A percentile compares a stretch with the other conserved stretches of the same genome.
Conservation (phyloP, 225 moss, liverwort and hornwort species). For the Marchantia polymorpha region DNA sequence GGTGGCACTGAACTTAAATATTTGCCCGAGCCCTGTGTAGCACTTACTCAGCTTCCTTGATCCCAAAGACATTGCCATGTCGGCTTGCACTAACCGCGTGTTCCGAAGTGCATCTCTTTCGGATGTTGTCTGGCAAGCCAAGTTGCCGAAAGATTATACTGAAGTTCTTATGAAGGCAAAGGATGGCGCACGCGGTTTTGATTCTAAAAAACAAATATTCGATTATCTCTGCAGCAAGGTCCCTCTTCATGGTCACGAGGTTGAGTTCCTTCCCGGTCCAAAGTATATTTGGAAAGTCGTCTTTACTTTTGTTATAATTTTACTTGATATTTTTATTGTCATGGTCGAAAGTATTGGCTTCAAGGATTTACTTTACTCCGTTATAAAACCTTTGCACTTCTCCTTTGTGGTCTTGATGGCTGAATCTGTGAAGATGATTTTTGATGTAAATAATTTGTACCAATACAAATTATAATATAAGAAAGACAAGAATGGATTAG, state of each 20-base stretch:
- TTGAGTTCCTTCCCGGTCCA: neutral
- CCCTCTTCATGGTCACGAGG: slow-evolving; percentile 22
- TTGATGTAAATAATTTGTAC: too few relatives aligned
- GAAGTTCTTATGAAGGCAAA: slow-evolving; percentile 15
- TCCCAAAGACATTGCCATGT: slow-evolving; percentile 17
- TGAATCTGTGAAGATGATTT: too few relatives aligned
- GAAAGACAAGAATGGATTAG: too few relatives aligned
- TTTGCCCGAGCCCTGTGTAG: slow-evolving; percentile 22
- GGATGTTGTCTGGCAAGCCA: slow-evolving; percentile 24
- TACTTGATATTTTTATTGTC: too few relatives aligned
- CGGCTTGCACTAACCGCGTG: slow-evolving; percentile 14
- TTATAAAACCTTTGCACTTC: too few relatives aligned
- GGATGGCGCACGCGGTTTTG: neutral
- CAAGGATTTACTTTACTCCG: too few relatives aligned
- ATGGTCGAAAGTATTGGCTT: too few relatives aligned
- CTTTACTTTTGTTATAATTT: too few relatives aligned
- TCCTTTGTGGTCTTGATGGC: too few relatives aligned
- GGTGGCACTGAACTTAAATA: neutral
- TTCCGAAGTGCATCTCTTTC: slow-evolving; percentile 21
- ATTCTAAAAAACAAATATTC: slow-evolving; percentile 19
- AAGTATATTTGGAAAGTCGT: too few relatives aligned
- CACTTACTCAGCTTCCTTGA: neutral
- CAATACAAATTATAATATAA: too few relatives aligned
- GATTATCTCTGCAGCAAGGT: slow-evolving; percentile 7
- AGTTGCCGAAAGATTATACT: slow-evolving; percentile 17